Base-by-base conservation (phyloP, 2,329 filamentous ascomycete genomes). In the Rosellinia necatrix region DNA sequence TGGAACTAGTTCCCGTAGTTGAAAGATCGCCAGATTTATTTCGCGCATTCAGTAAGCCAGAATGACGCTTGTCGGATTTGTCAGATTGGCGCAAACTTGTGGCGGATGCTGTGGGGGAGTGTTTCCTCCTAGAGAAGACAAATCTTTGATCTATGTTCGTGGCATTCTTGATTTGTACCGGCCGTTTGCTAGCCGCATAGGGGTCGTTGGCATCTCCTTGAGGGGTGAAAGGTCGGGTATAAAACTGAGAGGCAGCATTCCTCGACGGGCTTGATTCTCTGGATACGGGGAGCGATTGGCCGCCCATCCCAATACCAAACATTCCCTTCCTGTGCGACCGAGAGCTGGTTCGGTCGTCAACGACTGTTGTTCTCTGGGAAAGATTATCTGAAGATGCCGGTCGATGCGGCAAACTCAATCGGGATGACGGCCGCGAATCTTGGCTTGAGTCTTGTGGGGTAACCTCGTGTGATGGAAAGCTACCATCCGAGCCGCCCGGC, bases 161-260 rank as follows among this genome's bases (percentile, higher is more conserved):
- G 3, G 86, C 75, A 61, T 87, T 85, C 61, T 82, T 84, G 22
- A 81, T 77, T 63, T 88, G 90, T 1, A 88, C 86, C 2, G 86
- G 84, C 48, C 92, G 86, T 66, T 88, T 92, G 64, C 84, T 87
- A 59, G 91, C 89, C n/a, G 91, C 87, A 68, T 96, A 96, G 1
- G 92, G 91, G 65, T 96, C 91, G 68, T 96, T 89, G 47, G 78
- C 80, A 56, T 96, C 91, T 22, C 89, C 91, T 15, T 85, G 81
- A 3, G 91, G 91, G 2, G 90, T 92, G 61, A 90, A 88, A 0
- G 91, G 88, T 58, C 90, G 85, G 22, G 87, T 86, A 64, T 88
- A 90, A 62, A 79, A 83, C 59, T 84, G 78, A 29, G 84, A 82
- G 6, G 87, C 84, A 17, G 83, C 65, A 74, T 82, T 68, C 75